These are phyloP conservation scores for Elaphomyces granulatus DNA, from an alignment of 495 filamentous ascomycete genomes.

Conservation along the genomic window DNA sequence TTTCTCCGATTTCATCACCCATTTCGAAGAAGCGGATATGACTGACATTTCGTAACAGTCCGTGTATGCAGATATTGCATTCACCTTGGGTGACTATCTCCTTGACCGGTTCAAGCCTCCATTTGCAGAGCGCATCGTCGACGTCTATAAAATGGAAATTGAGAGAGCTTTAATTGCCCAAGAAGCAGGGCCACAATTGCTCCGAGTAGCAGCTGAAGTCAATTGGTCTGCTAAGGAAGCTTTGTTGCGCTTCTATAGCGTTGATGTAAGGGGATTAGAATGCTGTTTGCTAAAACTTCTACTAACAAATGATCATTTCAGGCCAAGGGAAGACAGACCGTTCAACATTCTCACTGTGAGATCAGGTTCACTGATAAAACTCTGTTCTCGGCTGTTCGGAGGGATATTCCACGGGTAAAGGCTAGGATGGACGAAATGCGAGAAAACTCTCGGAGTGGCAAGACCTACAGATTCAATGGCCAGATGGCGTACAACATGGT, in stretches of 20 bases:
- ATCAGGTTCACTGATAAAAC: constrained; percentile 32
- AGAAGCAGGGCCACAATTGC: constrained; percentile 29
- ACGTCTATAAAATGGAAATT: constrained; percentile 45
- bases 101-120: constrained; percentile 3
- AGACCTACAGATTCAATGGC: constrained; percentile 46
- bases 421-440: constrained; percentile 35
- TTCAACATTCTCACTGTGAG: constrained; percentile 37
- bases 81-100: constrained; percentile 54
- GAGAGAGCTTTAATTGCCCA: constrained; percentile 46
- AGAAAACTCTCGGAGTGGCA: constrained; percentile 33
- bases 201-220: constrained; percentile 28
- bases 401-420: constrained; percentile 38
- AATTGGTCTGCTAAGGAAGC: constrained; percentile 25
- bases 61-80: constrained; percentile 64
- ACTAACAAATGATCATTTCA: not conserved
- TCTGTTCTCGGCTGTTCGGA: constrained; percentile 23
- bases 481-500: constrained; percentile 71
- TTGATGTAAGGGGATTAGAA: constrained; percentile 5
- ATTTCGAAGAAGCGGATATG: too few relatives aligned
- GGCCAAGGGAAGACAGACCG: constrained; percentile 15
- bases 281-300: too few relatives aligned
- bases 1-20: too few relatives aligned
- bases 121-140: constrained; percentile 45
- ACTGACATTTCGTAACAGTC: too few relatives aligned
- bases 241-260: constrained; percentile 14